A percentile compares a stretch with the other conserved stretches of the same genome.
These are phyloP conservation scores for Aeminium ludgeri DNA, from an alignment of 495 filamentous ascomycete species.

Conservation along the genomic window DNA sequence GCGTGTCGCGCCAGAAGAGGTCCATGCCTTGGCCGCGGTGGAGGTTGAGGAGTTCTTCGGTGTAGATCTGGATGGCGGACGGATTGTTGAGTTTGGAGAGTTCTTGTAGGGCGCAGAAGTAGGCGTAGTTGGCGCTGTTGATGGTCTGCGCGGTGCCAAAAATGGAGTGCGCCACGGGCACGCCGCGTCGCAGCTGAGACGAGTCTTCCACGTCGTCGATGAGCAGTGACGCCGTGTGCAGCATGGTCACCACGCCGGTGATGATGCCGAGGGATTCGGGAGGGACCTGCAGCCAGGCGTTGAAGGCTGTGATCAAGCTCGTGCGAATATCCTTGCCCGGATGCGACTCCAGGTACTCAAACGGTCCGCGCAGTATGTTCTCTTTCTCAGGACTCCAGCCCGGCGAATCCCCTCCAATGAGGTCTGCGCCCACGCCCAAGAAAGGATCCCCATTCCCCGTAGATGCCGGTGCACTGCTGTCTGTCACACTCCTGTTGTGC, in stretches of 20 bases:
- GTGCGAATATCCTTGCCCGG: conserved; percentile 86
- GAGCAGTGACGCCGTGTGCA: conserved; percentile 84
- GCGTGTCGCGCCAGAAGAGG: conserved; percentile 86
- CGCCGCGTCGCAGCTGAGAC: conserved; percentile 66
- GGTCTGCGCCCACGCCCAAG: background rate
- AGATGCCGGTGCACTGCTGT: background rate
- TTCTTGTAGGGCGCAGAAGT: conserved; percentile 69
- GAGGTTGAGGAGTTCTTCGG: conserved; percentile 80
- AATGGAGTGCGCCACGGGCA: conserved; percentile 85
- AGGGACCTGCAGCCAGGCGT: conserved; percentile 77
- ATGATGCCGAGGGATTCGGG: conserved; percentile 60
- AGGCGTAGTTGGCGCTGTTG: conserved; percentile 93
- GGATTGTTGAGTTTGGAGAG: conserved; percentile 59
- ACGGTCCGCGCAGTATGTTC: conserved; percentile 65
- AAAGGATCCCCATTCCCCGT: background rate
- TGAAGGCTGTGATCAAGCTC: conserved; percentile 77
- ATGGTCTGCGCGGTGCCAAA: conserved; percentile 94
- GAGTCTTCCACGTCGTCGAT: conserved; percentile 65
- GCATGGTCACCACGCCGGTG: conserved; percentile 75
- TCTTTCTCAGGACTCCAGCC: conserved; percentile 27
- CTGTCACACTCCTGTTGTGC: no score
- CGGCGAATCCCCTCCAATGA: background rate
- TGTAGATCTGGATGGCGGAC: conserved; percentile 55
- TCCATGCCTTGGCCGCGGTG: conserved; percentile 97
- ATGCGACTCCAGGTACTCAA: conserved; percentile 67